phyloP scores from a whole-genome alignment of 2,329 filamentous ascomycete genomes.

The Lachnellula hyalina region DNA sequence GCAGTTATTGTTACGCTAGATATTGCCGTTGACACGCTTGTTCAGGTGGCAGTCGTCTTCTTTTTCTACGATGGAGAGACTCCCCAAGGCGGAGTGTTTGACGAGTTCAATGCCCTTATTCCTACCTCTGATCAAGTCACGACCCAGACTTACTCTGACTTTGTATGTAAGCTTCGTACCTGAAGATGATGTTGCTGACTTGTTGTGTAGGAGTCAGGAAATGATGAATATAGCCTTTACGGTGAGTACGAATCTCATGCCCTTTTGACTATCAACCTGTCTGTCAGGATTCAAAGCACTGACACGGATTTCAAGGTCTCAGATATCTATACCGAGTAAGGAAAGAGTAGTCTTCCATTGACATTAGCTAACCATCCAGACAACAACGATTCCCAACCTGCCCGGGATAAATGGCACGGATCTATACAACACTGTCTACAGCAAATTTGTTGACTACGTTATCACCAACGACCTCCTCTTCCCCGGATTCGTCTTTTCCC shows the following conservation, averaged over 20 bases:
- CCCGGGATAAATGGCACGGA: slow-evolving; percentile 4
- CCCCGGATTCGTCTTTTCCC: slow-evolving; percentile 1
- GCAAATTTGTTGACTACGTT: slow-evolving; percentile 1
- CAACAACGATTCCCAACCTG: slow-evolving; percentile 7
- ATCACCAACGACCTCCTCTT: background rate
- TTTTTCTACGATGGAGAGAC: slow-evolving; percentile 33
- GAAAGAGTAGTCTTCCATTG: background rate
- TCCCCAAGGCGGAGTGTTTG: slow-evolving; percentile 28
- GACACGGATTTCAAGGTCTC: background rate
- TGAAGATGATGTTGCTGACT: background rate
- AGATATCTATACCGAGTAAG: background rate
- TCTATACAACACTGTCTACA: slow-evolving; percentile 5
- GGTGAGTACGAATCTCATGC: background rate
- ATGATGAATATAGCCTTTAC: background rate
- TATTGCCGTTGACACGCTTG: slow-evolving; percentile 15
- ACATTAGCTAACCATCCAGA: background rate
- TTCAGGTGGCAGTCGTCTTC: slow-evolving; percentile 28
- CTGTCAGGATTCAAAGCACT: too few species aligned
- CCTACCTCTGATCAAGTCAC: slow-evolving; percentile 5
- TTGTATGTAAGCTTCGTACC: slow-evolving; percentile 20
- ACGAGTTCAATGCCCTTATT: slow-evolving; percentile 18
- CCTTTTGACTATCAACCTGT: too few species aligned
- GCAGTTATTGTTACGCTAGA: slow-evolving; percentile 29
- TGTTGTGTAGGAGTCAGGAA: background rate
- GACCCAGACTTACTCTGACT: slow-evolving; percentile 30